Evolutionary conservation across 176 grass and related monocot species (phyloP).

Genomic region (Raddia distichophylla): DNA sequence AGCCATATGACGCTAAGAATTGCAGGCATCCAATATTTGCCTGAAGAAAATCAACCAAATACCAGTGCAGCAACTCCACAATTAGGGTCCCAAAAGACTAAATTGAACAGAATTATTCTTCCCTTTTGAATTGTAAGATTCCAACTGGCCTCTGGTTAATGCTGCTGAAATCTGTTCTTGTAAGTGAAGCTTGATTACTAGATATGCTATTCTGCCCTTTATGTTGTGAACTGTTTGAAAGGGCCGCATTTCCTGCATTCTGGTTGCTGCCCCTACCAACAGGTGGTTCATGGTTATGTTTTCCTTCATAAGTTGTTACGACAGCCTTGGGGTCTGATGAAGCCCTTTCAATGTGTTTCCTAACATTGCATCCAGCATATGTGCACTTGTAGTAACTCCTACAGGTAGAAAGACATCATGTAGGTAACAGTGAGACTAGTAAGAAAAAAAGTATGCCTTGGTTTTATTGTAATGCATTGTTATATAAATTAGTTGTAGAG

Average conservation of each 20-base stretch:
- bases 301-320: conserved; percentile 87
- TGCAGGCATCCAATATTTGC: conserved; percentile 32
- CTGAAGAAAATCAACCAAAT: conserved; percentile 43
- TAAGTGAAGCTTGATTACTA: conserved; percentile 56
- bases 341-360: conserved; percentile 90
- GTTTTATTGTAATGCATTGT: not conserved
- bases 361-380: conserved; percentile 74
- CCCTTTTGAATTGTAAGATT: conserved; percentile 81
- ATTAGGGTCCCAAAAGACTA: not conserved
- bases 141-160: conserved; percentile 37
- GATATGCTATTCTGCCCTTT: conserved; percentile 56
- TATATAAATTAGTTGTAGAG: conserved; percentile 8
- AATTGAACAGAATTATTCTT: conserved; percentile 46
- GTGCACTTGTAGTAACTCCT: conserved; percentile 98
- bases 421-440: not conserved
- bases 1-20: conserved; percentile 34
- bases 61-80: not conserved
- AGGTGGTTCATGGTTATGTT: conserved; percentile 90
- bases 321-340: conserved; percentile 85
- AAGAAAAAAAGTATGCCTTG: conserved; percentile 2
- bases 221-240: conserved; percentile 47
- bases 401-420: conserved; percentile 38
- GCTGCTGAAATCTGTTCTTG: conserved; percentile 61
- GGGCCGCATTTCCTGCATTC: conserved; percentile 48
- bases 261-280: conserved; percentile 67